Base-by-base conservation (phyloP, 2,329 filamentous ascomycete species). In the Beauveria caledonica region DNA sequence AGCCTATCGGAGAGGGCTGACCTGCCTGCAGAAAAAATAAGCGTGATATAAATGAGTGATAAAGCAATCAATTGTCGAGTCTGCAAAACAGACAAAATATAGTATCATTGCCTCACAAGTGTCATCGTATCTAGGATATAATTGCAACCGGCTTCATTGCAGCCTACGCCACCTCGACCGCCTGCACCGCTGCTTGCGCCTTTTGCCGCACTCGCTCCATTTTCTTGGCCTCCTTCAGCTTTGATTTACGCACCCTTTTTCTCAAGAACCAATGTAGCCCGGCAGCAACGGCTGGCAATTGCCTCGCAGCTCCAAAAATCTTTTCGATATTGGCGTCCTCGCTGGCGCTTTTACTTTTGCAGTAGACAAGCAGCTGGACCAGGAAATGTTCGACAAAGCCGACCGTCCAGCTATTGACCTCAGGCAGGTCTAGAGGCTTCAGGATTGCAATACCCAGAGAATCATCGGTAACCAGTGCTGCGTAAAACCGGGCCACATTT, bases 361-460 rank as follows among this genome's bases (percentile, higher is more conserved):
- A 85, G 66, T 87, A 83, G 50, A 90, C 79, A 36, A 97, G 83
- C 13, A 92, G 73, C 2, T 86, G 88, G 53, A 94, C 85, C 17
- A 97, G 78, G 65, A 97, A 75, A 8, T 94, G 77, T 72, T 97
- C 91, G 50, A 92, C 79, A 69, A 97, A 94, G 25, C 84, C 83
- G 60, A 82, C 85, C 0, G 90, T 90, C 74, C 88, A 92, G 8
- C 84, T 77, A 69, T 91, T 89, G 55, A 96, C 73, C 65, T 89
- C 90, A 0, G 86, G 83, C 58, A 97, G 84, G 64, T 94, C 92
- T 49, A 97, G 80, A 17, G 85, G 85, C 73, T 89, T 87, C 48
- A 87, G 73, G 8, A 85, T 68, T 13, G 73, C 73, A 21, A 85
- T 72, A 5, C 72, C 72, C 48, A 84, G 67, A 17, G 72, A 74